Evolutionary conservation across 495 filamentous ascomycete species (phyloP), one percentile per base, ranked within the genome.

Genomic region (Rhizodiscina lignyota): DNA sequence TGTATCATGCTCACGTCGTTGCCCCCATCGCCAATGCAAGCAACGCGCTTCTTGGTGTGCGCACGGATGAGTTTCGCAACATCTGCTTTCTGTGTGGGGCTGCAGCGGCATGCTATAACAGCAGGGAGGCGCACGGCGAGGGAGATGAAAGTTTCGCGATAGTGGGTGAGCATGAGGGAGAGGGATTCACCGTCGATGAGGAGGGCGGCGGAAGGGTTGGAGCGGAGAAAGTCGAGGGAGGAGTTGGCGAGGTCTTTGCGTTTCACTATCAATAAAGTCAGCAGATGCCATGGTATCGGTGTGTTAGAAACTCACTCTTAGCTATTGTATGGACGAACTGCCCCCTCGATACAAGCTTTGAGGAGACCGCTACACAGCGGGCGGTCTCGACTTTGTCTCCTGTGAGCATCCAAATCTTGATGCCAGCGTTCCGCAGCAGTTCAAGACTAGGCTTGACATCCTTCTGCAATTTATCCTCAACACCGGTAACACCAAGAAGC

Each of bases 1-100:
- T 94, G 87, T 45, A 99, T 99, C 91, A 99, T 99, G 34, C 78
- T 85, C 20, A 99, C 91, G 54, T 99, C 91, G 59, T 99, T 99
- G 34, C 89, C 89, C 27, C 89, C 89, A 45, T 99, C 89, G 29
- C 89, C 89, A 45, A 99, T 94, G 50, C 86, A 94, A 54, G 83
- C 91, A 19, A 94, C 78, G 21, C 91, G 77, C 52, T 94, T 94
- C 52, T 78, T 78, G 6, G 91, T 99, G 60, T 83, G 71, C 27
- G 81, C 69, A 35, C 87, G 85, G 56, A 99, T 99, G 26, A 99
- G 65, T 39, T 68, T 70, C 20, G 91, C 89, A 26, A 96, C 63
- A 44, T 94, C 87, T 20, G 91, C 91, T 52, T 99, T 99, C 47
- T 96, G 91, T 0, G 85, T 94, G 0, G 91, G 91, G 15, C 86